Percentiles rank a stretch among this genome's conserved stretches.
phyloP scores from a whole-genome alignment of 441 rosid species.

The Corymbia calophylla region DNA sequence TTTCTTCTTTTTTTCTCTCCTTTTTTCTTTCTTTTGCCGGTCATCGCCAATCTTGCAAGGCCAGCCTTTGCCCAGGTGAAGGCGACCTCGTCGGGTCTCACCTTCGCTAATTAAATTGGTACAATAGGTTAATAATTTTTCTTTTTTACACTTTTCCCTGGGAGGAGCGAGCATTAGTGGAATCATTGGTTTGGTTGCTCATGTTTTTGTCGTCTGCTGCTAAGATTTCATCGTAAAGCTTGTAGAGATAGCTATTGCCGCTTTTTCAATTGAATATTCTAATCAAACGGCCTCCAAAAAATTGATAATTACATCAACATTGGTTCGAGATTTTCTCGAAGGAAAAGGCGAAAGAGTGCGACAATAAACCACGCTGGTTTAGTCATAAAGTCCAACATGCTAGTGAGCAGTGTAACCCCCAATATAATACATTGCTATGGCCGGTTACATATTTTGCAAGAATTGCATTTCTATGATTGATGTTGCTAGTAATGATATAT shows the following conservation, averaged over 20 bases:
- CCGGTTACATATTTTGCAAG: not conserved
- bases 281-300: not conserved
- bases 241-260: not conserved
- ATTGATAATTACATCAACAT: not conserved
- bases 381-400: not conserved
- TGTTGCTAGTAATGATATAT: not conserved
- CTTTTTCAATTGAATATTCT: not conserved
- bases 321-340: not conserved
- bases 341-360: not conserved
- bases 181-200: not conserved
- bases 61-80: too few relatives aligned
- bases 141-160: too few relatives aligned
- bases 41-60: fast-evolving
- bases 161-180: not conserved
- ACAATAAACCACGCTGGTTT: not conserved
- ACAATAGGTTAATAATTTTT: too few relatives aligned
- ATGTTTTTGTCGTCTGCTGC: not conserved
- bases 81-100: fast-evolving
- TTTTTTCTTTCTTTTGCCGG: fast-evolving
- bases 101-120: too few relatives aligned
- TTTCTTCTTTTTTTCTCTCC: too few relatives aligned
- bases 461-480: not conserved
- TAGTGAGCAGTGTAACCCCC: not conserved
- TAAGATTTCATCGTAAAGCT: not conserved
- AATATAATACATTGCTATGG: not conserved